A percentile compares a stretch with the other conserved stretches of the same genome.
These are phyloP conservation scores for Polytrichum commune DNA, from an alignment of 225 moss, liverwort and hornwort genomes.

Conservation along the genomic window DNA sequence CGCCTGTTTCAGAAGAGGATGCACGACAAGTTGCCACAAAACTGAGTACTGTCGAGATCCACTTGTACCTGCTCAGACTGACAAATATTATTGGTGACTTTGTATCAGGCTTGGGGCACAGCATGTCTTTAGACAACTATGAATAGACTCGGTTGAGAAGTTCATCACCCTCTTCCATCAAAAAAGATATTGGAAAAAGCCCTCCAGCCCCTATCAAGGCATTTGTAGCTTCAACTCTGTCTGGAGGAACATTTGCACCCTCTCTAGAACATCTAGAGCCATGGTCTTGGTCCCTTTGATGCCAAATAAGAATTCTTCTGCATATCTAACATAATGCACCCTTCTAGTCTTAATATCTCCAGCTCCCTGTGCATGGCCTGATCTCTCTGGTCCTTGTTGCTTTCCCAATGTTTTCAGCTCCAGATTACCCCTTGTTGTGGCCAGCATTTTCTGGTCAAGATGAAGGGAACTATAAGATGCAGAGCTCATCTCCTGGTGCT, in stretches of 20 bases:
- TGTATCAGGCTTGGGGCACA: too few species aligned
- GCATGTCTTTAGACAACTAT: too few species aligned
- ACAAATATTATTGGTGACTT: too few species aligned
- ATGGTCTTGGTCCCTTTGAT: constrained; percentile 41
- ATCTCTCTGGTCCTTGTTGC: not conserved
- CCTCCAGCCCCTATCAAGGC: too few species aligned
- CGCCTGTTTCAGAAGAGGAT: too few species aligned
- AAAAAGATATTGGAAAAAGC: too few species aligned
- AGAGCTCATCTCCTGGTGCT: constrained; percentile 13
- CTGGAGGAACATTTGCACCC: constrained; percentile 29
- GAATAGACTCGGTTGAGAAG: too few species aligned
- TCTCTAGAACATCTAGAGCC: constrained; percentile 33
- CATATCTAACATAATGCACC: constrained; percentile 49
- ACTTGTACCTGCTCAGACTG: too few species aligned
- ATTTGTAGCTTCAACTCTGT: constrained; percentile 23
- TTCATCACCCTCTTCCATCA: too few species aligned
- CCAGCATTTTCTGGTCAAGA: not conserved
- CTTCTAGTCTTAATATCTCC: constrained; percentile 13
- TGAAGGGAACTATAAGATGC: not conserved
- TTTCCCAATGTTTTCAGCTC: not conserved
- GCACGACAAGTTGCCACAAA: too few species aligned
- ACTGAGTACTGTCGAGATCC: too few species aligned
- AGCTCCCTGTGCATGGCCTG: not conserved
- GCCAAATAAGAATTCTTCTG: constrained; percentile 54
- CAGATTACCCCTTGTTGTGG: not conserved